Conservation (phyloP, 495 filamentous ascomycete species). For the Bombardia bombarda region DNA sequence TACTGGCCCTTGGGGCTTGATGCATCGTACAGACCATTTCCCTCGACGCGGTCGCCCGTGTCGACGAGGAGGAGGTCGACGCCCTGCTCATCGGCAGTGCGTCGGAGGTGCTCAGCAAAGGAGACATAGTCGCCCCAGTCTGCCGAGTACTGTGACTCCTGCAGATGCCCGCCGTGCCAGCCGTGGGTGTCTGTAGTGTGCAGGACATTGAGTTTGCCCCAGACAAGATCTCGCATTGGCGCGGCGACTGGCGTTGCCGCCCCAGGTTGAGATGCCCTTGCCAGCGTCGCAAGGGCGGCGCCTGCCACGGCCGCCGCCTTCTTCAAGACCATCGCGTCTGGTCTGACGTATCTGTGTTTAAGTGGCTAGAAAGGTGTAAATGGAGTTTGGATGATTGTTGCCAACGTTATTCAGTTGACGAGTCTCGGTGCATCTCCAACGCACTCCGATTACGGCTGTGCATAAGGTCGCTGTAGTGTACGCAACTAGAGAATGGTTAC, state of each 20-base stretch:
- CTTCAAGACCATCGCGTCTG: no score
- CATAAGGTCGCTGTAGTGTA: no score
- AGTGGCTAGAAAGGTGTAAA: no score
- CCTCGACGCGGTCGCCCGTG: constrained; percentile 90
- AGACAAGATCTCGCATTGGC: constrained; percentile 73
- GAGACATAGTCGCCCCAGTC: constrained; percentile 99
- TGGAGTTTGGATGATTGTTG: no score
- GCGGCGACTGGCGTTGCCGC: constrained; percentile 72
- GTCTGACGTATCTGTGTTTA: no score
- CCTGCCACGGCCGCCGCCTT: constrained; percentile 22
- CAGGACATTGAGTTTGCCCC: constrained; percentile 91
- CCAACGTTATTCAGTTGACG: no score
- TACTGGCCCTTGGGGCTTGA: constrained; percentile 82
- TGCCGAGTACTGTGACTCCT: constrained; percentile 89
- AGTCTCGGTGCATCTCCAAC: no score
- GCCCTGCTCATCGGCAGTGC: constrained; percentile 66
- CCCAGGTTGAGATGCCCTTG: constrained; percentile 62
- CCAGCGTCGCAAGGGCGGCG: constrained; percentile 25
- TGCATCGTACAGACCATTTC: constrained; percentile 92
- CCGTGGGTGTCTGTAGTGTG: constrained; percentile 94
- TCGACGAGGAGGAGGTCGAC: constrained; percentile 84
- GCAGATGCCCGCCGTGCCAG: constrained; percentile 89
- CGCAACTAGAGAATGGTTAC: no score
- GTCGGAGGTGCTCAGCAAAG: constrained; percentile 73
- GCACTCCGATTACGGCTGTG: no score